Evolutionary conservation across 352 stramenopile genomes (phyloP).

Genomic region (Globisporangium orthogonon): DNA sequence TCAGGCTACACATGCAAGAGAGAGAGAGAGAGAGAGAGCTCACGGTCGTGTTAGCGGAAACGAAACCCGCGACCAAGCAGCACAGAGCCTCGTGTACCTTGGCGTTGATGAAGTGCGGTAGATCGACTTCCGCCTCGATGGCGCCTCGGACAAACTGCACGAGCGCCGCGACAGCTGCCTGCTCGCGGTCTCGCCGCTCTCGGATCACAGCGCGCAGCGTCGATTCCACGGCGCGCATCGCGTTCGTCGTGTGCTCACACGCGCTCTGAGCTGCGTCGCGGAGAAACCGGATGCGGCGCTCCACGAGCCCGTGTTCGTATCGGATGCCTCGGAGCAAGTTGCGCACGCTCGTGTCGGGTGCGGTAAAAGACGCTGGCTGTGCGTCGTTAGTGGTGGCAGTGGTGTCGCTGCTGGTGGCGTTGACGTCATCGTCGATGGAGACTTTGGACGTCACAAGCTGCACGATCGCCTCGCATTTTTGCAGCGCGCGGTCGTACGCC

Average conservation of each 20-base stretch:
- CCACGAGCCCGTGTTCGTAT: constrained; percentile 56
- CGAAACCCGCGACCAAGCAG: neutral
- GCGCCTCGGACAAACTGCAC: constrained; percentile 35
- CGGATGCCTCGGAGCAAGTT: constrained; percentile 54
- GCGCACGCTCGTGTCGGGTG: constrained; percentile 16
- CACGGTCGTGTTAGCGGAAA: neutral
- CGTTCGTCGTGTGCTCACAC: constrained; percentile 38
- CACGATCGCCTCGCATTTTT: constrained; percentile 35
- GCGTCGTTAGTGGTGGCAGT: no score
- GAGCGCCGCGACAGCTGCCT: constrained; percentile 36
- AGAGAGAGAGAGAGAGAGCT: neutral
- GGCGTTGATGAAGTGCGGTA: constrained; percentile 54
- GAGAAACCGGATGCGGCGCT: constrained; percentile 42
- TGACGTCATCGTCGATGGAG: neutral
- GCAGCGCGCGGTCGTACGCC: constrained; percentile 36
- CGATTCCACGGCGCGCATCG: constrained; percentile 42
- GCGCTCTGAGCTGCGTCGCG: constrained; percentile 29
- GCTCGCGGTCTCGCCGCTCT: constrained; percentile 37
- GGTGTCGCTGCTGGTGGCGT: neutral
- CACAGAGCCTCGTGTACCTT: constrained; percentile 24
- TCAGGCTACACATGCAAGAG: constrained; percentile 26
- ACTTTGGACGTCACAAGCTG: constrained; percentile 22
- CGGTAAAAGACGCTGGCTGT: no score
- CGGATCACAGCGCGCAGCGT: constrained; percentile 36
- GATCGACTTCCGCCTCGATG: constrained; percentile 55